A percentile compares a stretch with the other conserved stretches of the same genome.
These are phyloP conservation scores for Phoma herbarum DNA, from an alignment of 2,329 filamentous ascomycete species.

Conservation along the genomic window DNA sequence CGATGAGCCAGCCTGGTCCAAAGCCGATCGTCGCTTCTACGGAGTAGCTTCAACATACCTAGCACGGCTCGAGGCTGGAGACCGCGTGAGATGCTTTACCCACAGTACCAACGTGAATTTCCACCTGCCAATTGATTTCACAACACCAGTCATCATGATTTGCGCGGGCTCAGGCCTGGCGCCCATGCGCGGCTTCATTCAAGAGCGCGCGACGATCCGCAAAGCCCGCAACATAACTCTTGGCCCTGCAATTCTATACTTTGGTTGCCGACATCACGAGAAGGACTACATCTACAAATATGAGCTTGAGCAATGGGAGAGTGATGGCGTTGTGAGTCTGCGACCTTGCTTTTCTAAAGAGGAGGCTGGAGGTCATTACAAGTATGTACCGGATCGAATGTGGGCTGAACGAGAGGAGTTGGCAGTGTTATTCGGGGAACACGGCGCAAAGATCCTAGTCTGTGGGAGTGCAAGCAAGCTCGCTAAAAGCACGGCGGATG, in stretches of 20 bases:
- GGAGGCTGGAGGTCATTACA: background rate
- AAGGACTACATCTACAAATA: background rate
- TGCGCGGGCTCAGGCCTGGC: conserved; percentile 44
- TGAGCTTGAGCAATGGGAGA: background rate
- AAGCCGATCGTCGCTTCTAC: conserved; percentile 42
- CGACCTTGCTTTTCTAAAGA: background rate
- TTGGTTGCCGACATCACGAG: background rate
- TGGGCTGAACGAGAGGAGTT: background rate
- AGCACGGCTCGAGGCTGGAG: conserved; percentile 40
- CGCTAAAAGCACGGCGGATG: background rate
- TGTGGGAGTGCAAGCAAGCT: conserved; percentile 61
- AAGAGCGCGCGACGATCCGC: conserved; percentile 39
- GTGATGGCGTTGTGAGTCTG: background rate
- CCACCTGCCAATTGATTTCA: conserved; percentile 44
- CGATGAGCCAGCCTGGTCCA: conserved; percentile 51
- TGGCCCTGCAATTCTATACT: conserved; percentile 50
- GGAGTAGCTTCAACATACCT: conserved; percentile 52
- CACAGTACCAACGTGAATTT: background rate
- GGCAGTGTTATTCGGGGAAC: conserved; percentile 46
- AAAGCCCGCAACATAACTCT: conserved; percentile 49
- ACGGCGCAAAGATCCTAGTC: conserved; percentile 65
- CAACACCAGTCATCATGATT: conserved; percentile 59
- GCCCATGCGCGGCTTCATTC: conserved; percentile 45
- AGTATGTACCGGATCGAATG: background rate
- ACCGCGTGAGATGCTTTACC: conserved; percentile 10